Evolutionary conservation across 2,329 filamentous ascomycete genomes (phyloP), one percentile per base, ranked within the genome.

Genomic region (Fusarium virguliforme): DNA sequence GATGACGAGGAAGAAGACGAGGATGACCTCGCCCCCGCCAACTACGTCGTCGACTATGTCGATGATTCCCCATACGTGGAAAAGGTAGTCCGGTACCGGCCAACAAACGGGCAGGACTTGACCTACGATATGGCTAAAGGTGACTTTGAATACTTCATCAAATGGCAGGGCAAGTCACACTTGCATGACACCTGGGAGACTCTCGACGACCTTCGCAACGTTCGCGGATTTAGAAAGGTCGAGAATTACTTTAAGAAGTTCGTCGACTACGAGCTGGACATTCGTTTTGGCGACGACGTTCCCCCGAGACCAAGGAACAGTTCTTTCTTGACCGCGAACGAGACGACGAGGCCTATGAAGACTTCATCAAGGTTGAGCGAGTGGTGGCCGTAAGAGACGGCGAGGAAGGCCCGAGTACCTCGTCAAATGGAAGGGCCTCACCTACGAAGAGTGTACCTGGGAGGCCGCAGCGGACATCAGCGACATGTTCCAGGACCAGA

Each of bases 111-210:
- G 15, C 82, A 88, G 51, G 89, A 88, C 68, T 80, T 89, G 63
- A 82, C 86, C 13, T 84, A 85, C 61, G 90, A 93, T 53, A 79
- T 86, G 2, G 85, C 81, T 26, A 86, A 87, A 73, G 89, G 94
- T 59, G 93, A 98, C 78, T 98, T 96, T 75, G 94, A 98, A 77
- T 99, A 87, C 75, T 89, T 91, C 81, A 94, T 99, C 81, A 99
- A 99, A 84, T 99, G 97, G 96, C 94, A 98, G 81, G 94, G 92
- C 73, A 94, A 94, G 81, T 97, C 96, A 10, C 94, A 99, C 79
- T 91, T 97, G 74, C 96, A 99, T 83, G 93, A 97, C 62, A 97
- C 94, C 0, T 99, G 96, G 95, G 95, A 98, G 81, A 91, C 90
- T 0, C 91, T 91, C 65, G 90, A 93, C 61, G 88, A 86, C 22